Evolutionary conservation across 441 rosid species (phyloP).

Genomic region (Biscutella laevigata): DNA sequence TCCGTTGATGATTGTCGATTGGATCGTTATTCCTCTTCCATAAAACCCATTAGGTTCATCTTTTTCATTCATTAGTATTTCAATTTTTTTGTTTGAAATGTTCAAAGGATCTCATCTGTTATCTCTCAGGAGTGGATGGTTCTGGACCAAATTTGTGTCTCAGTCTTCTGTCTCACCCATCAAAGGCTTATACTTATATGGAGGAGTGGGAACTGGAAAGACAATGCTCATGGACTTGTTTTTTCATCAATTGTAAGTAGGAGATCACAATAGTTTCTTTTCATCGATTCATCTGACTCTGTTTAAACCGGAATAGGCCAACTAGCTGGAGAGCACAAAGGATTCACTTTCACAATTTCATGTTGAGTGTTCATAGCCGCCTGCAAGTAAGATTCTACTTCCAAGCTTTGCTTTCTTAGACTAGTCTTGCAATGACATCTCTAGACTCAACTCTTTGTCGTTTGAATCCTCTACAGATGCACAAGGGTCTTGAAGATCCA

Average conservation of each 20-base stretch:
- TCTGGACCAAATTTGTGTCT: constrained; percentile 81
- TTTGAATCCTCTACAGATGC: constrained; percentile 44
- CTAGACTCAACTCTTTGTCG: background rate
- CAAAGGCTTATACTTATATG: constrained; percentile 81
- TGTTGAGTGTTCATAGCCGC: constrained; percentile 89
- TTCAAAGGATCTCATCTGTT: background rate
- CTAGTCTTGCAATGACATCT: background rate
- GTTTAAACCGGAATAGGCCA: constrained; percentile 40
- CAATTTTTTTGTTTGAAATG: background rate
- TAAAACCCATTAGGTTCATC: constrained; percentile 53
- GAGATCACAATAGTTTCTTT: background rate
- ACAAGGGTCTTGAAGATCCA: constrained; percentile 91
- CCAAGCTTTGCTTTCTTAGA: background rate
- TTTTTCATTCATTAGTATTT: constrained; percentile 6
- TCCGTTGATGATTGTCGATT: constrained; percentile 72
- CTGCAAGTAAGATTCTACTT: constrained; percentile 56
- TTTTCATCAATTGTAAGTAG: constrained; percentile 67
- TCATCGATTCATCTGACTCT: constrained; percentile 5
- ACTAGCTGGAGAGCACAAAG: constrained; percentile 79
- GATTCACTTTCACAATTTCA: constrained; percentile 93
- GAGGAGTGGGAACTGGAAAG: constrained; percentile 97
- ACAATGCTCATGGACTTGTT: constrained; percentile 98
- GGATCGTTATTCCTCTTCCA: constrained; percentile 76
- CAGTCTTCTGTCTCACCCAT: constrained; percentile 68
- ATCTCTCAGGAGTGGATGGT: constrained; percentile 68